A percentile compares a stretch with the other conserved stretches of the same genome.
Evolutionary conservation across 768 basidiomycete species (phyloP).

Genomic region (Chlorophyllum brunneum): DNA sequence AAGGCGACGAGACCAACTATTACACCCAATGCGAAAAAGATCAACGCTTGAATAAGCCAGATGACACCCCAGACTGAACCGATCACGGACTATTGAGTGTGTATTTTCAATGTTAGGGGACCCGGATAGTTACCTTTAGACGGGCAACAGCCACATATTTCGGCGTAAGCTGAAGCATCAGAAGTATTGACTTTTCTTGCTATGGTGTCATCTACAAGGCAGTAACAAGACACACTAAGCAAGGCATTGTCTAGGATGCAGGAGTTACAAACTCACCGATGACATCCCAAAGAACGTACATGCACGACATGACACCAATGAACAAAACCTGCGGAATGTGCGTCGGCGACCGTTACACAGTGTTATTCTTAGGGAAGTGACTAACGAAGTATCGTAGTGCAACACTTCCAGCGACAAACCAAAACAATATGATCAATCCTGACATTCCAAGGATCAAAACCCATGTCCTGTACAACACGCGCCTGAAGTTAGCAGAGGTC

Average conservation of each 20-base stretch:
- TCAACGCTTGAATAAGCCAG: slow-evolving; percentile 74
- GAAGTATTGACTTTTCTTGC: slow-evolving; percentile 82
- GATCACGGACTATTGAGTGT: background rate
- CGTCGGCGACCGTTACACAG: background rate
- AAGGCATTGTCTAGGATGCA: background rate
- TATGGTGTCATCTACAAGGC: slow-evolving; percentile 69
- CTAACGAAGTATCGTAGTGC: slow-evolving; percentile 76
- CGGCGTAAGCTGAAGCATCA: slow-evolving; percentile 82
- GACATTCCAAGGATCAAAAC: slow-evolving; percentile 73
- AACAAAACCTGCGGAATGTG: slow-evolving; percentile 58
- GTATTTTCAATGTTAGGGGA: slow-evolving; percentile 10
- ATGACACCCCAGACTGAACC: slow-evolving; percentile 84
- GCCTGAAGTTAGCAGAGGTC: background rate
- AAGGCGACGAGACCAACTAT: slow-evolving; percentile 77
- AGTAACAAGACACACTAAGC: background rate
- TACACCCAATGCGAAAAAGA: slow-evolving; percentile 73
- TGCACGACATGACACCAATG: slow-evolving; percentile 81
- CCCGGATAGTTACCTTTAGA: slow-evolving; percentile 52
- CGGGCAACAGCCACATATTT: slow-evolving; percentile 82
- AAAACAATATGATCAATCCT: slow-evolving; percentile 75
- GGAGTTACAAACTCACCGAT: slow-evolving; percentile 49
- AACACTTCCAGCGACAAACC: slow-evolving; percentile 74
- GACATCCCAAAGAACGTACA: slow-evolving; percentile 89
- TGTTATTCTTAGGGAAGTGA: background rate
- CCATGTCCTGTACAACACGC: slow-evolving; percentile 56